Percentiles rank a stretch among this genome's conserved stretches.
Conservation (phyloP, 768 basidiomycete species). For the Collybiopsis confluens region DNA sequence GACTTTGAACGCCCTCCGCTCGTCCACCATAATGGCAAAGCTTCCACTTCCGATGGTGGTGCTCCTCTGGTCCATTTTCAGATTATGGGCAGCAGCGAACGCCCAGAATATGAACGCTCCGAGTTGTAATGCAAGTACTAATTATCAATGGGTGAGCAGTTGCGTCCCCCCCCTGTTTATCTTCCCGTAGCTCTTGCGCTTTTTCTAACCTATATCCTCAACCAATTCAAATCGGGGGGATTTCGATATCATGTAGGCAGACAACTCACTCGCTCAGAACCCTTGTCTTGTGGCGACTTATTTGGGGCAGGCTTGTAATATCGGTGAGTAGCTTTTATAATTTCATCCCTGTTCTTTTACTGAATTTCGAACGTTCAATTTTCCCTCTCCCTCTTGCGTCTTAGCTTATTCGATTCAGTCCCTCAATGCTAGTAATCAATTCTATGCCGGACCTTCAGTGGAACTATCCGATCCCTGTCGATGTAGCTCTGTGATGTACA, state of each 20-base stretch:
- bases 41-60: not conserved
- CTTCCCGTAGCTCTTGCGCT: too few relatives aligned
- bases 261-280: conserved; percentile 23
- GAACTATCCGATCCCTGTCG: not conserved
- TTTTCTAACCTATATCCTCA: too few relatives aligned
- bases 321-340: not conserved
- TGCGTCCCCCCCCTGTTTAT: not conserved
- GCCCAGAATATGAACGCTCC: not conserved
- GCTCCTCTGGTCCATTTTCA: not conserved
- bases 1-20: too few relatives aligned
- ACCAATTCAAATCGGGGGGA: too few relatives aligned
- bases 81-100: not conserved
- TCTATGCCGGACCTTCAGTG: not conserved
- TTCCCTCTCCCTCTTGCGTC: too few relatives aligned
- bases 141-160: conserved; percentile 8
- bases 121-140: conserved; percentile 1
- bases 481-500: conserved; percentile 3
- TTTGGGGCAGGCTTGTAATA: conserved; percentile 22
- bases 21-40: too few relatives aligned
- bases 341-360: too few relatives aligned
- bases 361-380: too few relatives aligned
- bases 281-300: conserved; percentile 26
- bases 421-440: not conserved
- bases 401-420: not conserved
- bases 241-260: too few relatives aligned